Evolutionary conservation across 75 land plant genomes (phyloP).

Genomic region (Azolla pinnata): DNA sequence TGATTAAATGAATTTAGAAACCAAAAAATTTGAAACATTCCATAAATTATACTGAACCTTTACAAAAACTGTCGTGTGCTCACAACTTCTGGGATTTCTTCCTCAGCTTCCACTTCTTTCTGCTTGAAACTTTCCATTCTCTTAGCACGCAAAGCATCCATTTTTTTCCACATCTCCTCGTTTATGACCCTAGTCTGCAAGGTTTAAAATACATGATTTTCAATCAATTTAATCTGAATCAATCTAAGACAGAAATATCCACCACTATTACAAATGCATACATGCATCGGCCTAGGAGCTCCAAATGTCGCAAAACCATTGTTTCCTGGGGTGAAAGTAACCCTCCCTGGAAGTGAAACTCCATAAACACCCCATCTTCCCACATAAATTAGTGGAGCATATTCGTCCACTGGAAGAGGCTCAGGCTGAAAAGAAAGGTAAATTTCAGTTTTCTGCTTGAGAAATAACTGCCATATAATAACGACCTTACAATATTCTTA

Average conservation of each 20-base stretch:
- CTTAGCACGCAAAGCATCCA: conserved; percentile 13
- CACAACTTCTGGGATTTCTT: conserved; percentile 15
- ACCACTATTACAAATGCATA: conserved; percentile 5
- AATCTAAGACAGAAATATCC: neutral
- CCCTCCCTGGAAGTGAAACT: conserved; percentile 77
- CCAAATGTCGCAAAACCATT: conserved; percentile 84
- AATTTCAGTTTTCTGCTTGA: no score
- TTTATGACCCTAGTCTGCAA: conserved; percentile 3
- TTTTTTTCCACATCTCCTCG: conserved; percentile 7
- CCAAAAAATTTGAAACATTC: no score
- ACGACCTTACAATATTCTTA: no score
- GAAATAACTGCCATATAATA: no score
- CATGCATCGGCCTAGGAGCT: conserved; percentile 87
- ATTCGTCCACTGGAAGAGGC: conserved; percentile 68
- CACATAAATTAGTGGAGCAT: conserved; percentile 72
- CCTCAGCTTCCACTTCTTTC: conserved; percentile 10
- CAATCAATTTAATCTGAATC: neutral
- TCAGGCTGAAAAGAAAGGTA: conserved; percentile 43
- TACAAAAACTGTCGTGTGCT: conserved; percentile 20
- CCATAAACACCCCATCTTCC: conserved; percentile 98
- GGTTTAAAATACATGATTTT: neutral
- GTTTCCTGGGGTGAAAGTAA: conserved; percentile 76
- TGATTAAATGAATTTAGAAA: no score
- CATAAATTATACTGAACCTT: no score
- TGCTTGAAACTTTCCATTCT: conserved; percentile 1